Conservation (phyloP, 257 asterid genomes). For the Solanum appendiculatum region DNA sequence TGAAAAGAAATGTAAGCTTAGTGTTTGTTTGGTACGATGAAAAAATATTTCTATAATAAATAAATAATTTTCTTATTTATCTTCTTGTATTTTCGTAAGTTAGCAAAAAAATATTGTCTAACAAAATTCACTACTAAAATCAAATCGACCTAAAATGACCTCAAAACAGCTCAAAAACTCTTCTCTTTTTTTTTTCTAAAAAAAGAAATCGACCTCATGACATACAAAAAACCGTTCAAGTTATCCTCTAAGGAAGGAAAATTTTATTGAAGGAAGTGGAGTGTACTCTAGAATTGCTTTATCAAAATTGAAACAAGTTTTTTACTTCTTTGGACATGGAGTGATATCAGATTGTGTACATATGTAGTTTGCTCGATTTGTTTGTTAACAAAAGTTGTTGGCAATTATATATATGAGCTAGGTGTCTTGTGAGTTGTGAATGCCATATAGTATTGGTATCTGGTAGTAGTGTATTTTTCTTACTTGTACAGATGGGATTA, state of each 20-base stretch:
- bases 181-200: no score
- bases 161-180: no score
- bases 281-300: not conserved
- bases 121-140: not conserved
- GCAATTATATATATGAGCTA: not conserved
- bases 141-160: not conserved
- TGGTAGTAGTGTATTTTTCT: not conserved
- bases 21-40: no score
- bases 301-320: not conserved
- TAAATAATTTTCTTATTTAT: not conserved
- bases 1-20: not conserved
- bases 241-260: no score
- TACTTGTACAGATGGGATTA: not conserved
- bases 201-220: no score
- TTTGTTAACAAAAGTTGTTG: not conserved
- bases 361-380: not conserved
- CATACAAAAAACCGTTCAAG: no score
- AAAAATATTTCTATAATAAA: not conserved
- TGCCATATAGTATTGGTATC: not conserved
- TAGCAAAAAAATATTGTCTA: not conserved
- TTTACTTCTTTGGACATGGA: not conserved
- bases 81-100: accelerated
- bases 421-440: not conserved
- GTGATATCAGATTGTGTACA: not conserved
- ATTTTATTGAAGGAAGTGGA: not conserved